phyloP scores from a whole-genome alignment of 768 basidiomycete species.

The Leccinum olivaceopallidum region DNA sequence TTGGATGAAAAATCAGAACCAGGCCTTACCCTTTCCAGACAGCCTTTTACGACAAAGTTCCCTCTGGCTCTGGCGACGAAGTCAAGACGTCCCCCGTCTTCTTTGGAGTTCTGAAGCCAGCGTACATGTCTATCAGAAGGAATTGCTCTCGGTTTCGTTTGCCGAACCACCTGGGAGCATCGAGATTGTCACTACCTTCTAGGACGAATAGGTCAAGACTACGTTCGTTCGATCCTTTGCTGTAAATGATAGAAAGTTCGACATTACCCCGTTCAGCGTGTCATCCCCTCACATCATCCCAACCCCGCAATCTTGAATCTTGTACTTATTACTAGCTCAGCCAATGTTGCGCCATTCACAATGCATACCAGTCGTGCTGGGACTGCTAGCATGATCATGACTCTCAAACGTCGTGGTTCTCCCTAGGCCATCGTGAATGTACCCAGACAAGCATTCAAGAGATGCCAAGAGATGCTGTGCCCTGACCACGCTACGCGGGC shows the following conservation, averaged over 20 bases:
- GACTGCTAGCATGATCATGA: constrained; percentile 52
- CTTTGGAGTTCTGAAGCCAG: constrained; percentile 57
- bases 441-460: constrained; percentile 40
- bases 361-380: constrained; percentile 53
- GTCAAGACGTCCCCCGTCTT: constrained; percentile 46
- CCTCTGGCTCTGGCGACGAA: constrained; percentile 8
- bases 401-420: constrained; percentile 57
- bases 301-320: constrained; percentile 48
- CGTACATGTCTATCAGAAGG: constrained; percentile 20
- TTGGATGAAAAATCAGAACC: constrained; percentile 75
- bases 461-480: constrained; percentile 61
- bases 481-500: constrained; percentile 52
- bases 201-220: constrained; percentile 27
- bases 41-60: constrained; percentile 15
- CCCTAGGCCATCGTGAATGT: constrained; percentile 24
- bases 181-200: constrained; percentile 15
- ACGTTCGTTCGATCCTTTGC: constrained; percentile 39
- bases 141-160: constrained; percentile 28
- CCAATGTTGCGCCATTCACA: constrained; percentile 46
- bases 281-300: constrained; percentile 29
- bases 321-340: constrained; percentile 44
- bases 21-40: constrained; percentile 38
- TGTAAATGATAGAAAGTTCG: constrained; percentile 7
- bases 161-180: constrained; percentile 33
- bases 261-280: constrained; percentile 8